Evolutionary conservation across 2,329 filamentous ascomycete genomes (phyloP).

Genomic region (Onygenales sp.): DNA sequence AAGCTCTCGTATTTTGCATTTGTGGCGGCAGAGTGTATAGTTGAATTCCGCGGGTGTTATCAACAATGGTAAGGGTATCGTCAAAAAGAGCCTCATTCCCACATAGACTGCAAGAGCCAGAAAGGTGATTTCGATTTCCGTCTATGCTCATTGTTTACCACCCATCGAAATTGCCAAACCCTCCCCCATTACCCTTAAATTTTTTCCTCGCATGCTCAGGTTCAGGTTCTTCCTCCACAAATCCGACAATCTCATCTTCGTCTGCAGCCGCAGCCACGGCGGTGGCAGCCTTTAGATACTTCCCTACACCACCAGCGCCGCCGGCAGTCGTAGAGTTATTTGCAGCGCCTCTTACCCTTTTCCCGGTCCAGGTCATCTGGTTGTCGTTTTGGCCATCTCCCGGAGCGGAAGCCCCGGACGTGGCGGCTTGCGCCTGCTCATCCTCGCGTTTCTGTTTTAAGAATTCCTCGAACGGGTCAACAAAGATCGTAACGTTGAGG

Average conservation of each 20-base stretch:
- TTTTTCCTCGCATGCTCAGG: constrained; percentile 71
- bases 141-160: constrained; percentile 48
- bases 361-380: constrained; percentile 90
- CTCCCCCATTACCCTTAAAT: constrained; percentile 48
- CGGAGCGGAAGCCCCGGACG: background rate
- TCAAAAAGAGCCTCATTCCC: no score
- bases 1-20: no score
- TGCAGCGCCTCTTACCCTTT: constrained; percentile 61
- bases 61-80: no score
- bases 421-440: constrained; percentile 43
- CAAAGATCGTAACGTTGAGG: constrained; percentile 71
- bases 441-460: constrained; percentile 60
- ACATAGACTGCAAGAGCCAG: no score
- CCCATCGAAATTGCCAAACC: constrained; percentile 89
- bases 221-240: constrained; percentile 52
- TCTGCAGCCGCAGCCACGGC: constrained; percentile 15
- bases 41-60: no score
- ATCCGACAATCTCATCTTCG: constrained; percentile 53
- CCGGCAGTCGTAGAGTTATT: constrained; percentile 39
- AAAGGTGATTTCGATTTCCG: no score
- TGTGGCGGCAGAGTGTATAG: no score
- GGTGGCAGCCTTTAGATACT: constrained; percentile 63
- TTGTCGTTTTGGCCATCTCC: constrained; percentile 61
- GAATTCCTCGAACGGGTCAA: constrained; percentile 95
- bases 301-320: constrained; percentile 52